Evolutionary conservation across 2,329 filamentous ascomycete genomes (phyloP).

Genomic region (Scedosporium boydii): DNA sequence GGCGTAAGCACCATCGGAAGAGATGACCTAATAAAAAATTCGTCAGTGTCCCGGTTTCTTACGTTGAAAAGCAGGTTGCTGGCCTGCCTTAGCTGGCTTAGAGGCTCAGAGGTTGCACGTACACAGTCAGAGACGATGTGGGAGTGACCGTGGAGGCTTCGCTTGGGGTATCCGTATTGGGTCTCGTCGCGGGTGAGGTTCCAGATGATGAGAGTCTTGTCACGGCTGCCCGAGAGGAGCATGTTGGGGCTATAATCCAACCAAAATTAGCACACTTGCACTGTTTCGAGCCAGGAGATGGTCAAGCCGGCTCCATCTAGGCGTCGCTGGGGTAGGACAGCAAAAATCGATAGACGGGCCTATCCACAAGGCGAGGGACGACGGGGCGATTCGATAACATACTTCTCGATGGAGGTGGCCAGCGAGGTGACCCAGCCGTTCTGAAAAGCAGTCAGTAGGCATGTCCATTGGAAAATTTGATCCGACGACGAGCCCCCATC

Average conservation of each 20-base stretch:
- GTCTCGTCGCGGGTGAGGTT: constrained; percentile 98
- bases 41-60: background rate
- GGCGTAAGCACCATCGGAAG: constrained; percentile 97
- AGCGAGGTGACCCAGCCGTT: constrained; percentile 99
- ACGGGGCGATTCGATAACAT: constrained; percentile 30
- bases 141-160: constrained; percentile 96
- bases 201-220: constrained; percentile 99
- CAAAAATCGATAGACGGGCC: constrained; percentile 5
- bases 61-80: too few species aligned
- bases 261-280: background rate
- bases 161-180: constrained; percentile 98
- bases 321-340: too few species aligned
- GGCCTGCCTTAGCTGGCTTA: too few species aligned
- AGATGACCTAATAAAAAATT: constrained; percentile 69
- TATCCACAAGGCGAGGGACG: background rate
- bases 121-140: constrained; percentile 99
- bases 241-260: constrained; percentile 73
- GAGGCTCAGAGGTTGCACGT: constrained; percentile 47
- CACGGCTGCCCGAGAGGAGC: constrained; percentile 93
- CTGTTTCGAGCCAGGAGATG: background rate
- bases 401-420: constrained; percentile 99
- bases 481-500: constrained; percentile 10
- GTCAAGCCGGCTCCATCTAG: background rate
- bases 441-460: constrained; percentile 22
- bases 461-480: constrained; percentile 6